Evolutionary conservation across 352 stramenopile species (phyloP).

Genomic region (Proteromonas lacertae): DNA sequence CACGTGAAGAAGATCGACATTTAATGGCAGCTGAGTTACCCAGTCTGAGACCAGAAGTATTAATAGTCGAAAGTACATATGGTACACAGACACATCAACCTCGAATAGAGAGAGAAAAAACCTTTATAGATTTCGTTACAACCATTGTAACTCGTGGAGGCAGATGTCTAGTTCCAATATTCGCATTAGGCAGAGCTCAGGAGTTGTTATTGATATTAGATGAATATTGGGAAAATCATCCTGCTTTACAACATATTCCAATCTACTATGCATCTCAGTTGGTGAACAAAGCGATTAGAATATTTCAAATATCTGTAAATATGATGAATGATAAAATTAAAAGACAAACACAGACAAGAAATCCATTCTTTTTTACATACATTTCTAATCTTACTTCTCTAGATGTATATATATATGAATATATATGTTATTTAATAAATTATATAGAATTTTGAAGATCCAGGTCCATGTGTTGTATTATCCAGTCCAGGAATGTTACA

Average conservation of each 20-base stretch:
- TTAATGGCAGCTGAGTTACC: constrained; percentile 63
- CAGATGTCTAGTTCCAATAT: constrained; percentile 85
- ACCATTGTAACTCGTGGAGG: constrained; percentile 70
- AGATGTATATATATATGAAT: background rate
- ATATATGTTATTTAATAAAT: background rate
- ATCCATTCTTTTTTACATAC: too few species aligned
- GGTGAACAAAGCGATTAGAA: constrained; percentile 47
- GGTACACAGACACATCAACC: constrained; percentile 21
- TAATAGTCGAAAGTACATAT: constrained; percentile 97
- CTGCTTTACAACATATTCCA: constrained; percentile 39
- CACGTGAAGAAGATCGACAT: constrained; percentile 41
- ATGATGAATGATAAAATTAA: constrained; percentile 94
- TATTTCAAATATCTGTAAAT: constrained; percentile 98
- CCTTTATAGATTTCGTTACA: constrained; percentile 79
- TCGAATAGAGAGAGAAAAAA: constrained; percentile 61
- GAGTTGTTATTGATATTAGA: constrained; percentile 94
- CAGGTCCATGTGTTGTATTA: constrained; percentile 84
- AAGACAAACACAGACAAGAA: too few species aligned
- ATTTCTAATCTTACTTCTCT: too few species aligned
- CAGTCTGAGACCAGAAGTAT: constrained; percentile 45
- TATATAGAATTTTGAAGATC: constrained; percentile 81
- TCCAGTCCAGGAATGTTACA: constrained; percentile 93
- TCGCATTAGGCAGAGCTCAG: constrained; percentile 76
- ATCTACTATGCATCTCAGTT: constrained; percentile 95
- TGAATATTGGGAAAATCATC: constrained; percentile 79